A percentile compares a stretch with the other conserved stretches of the same genome.
Conservation (phyloP, 768 basidiomycete species). For the Hydnum rufescens region DNA sequence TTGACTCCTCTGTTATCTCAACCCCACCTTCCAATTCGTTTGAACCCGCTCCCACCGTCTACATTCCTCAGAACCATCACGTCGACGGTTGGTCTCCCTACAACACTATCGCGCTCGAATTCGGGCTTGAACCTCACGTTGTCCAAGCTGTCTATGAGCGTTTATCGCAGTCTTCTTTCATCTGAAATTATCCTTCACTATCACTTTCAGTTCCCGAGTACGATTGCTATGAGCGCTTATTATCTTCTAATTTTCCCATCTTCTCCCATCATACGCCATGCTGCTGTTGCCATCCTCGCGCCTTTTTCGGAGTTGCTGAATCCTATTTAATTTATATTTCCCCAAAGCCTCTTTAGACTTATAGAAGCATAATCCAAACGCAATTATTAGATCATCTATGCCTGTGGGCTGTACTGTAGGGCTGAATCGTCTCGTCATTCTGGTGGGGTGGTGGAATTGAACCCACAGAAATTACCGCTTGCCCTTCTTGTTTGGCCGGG, state of each 20-base stretch:
- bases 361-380: no score
- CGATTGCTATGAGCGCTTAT: no score
- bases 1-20: not conserved
- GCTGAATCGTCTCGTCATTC: no score
- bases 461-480: not conserved
- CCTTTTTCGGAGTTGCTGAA: no score
- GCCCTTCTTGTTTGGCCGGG: constrained; percentile 35
- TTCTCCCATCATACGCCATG: no score
- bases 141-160: not conserved
- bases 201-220: no score
- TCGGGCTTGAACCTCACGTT: not conserved
- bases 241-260: not conserved
- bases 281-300: no score
- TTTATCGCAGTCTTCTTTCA: not conserved
- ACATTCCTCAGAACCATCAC: not conserved
- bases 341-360: no score
- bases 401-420: no score
- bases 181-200: not conserved
- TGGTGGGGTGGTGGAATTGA: not conserved
- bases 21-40: not conserved
- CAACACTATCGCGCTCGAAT: not conserved
- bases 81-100: not conserved
- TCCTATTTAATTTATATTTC: no score
- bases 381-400: no score
- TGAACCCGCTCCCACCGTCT: not conserved